phyloP scores from a whole-genome alignment of 2,329 filamentous ascomycete species.

The Cercospora beticola region DNA sequence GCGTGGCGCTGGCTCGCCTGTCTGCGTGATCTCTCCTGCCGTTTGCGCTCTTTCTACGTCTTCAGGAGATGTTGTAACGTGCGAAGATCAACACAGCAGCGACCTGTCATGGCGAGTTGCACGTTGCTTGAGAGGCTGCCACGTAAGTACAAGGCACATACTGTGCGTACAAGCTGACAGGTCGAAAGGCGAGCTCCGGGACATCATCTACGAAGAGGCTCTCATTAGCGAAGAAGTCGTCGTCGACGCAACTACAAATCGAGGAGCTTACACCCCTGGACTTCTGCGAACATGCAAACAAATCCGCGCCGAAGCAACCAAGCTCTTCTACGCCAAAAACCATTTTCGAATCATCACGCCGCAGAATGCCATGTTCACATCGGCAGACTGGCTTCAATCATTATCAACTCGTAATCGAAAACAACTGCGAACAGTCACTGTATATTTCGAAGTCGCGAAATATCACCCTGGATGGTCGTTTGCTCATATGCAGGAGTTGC shows the following conservation, averaged over 20 bases:
- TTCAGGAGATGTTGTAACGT: not conserved
- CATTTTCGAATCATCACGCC: constrained; percentile 7
- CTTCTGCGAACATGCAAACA: constrained; percentile 16
- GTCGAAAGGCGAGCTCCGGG: constrained; percentile 10
- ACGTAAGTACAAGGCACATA: constrained; percentile 1
- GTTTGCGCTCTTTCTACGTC: not conserved
- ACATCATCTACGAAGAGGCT: constrained; percentile 14
- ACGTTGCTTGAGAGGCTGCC: constrained; percentile 15
- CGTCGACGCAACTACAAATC: not conserved
- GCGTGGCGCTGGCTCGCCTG: not conserved
- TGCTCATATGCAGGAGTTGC: not conserved
- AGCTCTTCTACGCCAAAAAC: constrained; percentile 11
- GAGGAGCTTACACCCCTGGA: constrained; percentile 7
- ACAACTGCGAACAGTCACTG: not conserved
- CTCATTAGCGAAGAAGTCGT: not conserved
- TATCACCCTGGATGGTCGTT: constrained; percentile 6
- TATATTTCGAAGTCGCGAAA: not conserved
- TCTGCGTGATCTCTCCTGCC: not conserved
- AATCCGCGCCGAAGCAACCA: constrained; percentile 13
- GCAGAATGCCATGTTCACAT: constrained; percentile 5
- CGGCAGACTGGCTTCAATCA: constrained; percentile 13
- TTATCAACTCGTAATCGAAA: constrained; percentile 6
- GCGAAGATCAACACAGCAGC: not conserved
- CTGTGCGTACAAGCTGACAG: not conserved
- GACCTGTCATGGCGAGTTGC: constrained; percentile 7